Conservation (phyloP, 371 early-diverging fungal species). For the Syncephalastrum sp. region DNA sequence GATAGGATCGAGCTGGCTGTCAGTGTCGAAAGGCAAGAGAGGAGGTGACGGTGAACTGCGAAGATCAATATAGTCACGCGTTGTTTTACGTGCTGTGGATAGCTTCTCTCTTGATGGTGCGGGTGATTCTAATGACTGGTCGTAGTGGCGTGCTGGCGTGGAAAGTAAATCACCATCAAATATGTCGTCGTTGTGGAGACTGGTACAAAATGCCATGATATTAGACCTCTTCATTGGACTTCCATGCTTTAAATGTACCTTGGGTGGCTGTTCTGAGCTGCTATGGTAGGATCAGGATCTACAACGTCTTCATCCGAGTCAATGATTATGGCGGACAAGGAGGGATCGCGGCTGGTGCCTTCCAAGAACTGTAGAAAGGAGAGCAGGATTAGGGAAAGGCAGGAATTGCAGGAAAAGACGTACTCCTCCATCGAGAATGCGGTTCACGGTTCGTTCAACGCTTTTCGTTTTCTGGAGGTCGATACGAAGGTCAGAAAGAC, state of each 20-base stretch:
- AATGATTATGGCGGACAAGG: conserved; percentile 14
- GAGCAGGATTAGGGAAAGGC: background rate
- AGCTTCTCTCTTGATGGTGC: no score
- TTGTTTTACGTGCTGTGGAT: no score
- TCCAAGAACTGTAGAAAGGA: conserved; percentile 30
- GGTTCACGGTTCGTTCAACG: conserved; percentile 50
- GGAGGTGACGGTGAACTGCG: background rate
- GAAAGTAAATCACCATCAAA: no score
- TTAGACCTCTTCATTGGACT: background rate
- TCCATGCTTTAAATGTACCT: background rate
- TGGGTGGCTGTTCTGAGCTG: no score
- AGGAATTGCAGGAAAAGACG: background rate
- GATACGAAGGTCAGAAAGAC: conserved; percentile 30
- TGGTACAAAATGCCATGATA: background rate
- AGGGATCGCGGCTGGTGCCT: conserved; percentile 33
- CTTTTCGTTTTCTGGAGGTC: conserved; percentile 47
- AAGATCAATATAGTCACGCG: no score
- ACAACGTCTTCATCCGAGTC: conserved; percentile 22
- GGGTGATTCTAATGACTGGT: no score
- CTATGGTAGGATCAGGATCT: background rate
- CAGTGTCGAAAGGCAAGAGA: background rate
- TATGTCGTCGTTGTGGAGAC: no score
- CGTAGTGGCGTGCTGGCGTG: no score
- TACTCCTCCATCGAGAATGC: conserved; percentile 54
- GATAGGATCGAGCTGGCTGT: no score